phyloP scores from a whole-genome alignment of 495 filamentous ascomycete genomes.

The Glonium stellatum region DNA sequence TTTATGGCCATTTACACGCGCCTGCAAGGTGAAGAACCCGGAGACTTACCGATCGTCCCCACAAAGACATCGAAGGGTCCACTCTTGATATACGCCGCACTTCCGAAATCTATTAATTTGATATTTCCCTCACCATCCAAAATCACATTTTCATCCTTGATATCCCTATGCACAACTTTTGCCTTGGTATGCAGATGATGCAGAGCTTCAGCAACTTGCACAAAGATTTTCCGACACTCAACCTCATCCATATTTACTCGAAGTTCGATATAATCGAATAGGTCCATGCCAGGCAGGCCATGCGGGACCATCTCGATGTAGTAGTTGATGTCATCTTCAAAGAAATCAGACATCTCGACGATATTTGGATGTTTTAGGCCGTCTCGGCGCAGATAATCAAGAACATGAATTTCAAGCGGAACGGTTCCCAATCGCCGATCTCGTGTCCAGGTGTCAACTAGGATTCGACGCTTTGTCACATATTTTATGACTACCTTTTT shows the following conservation, averaged over 20 bases:
- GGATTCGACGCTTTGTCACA: conserved; percentile 91
- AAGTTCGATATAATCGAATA: conserved; percentile 98
- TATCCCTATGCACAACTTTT: conserved; percentile 89
- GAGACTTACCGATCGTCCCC: conserved; percentile 82
- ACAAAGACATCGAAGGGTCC: conserved; percentile 99
- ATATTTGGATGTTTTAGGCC: conserved; percentile 90
- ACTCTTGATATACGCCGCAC: conserved; percentile 95
- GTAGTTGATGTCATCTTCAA: conserved; percentile 96
- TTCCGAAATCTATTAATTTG: conserved; percentile 97
- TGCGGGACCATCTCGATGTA: conserved; percentile 99
- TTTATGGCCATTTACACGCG: conserved; percentile 2
- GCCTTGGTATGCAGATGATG: conserved; percentile 89
- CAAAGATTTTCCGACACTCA: conserved; percentile 91
- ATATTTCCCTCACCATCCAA: conserved; percentile 92
- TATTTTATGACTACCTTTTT: conserved; percentile 95
- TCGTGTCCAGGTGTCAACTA: conserved; percentile 97
- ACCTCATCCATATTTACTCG: conserved; percentile 92
- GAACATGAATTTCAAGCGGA: conserved; percentile 92
- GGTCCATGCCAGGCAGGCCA: conserved; percentile 93
- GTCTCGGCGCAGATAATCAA: conserved; percentile 86
- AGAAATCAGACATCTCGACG: conserved; percentile 97
- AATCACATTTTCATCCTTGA: conserved; percentile 98
- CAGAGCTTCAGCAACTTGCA: conserved; percentile 81
- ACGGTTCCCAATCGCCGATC: conserved; percentile 94
- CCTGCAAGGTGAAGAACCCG: background rate